phyloP scores from a whole-genome alignment of 441 rosid genomes.

The Breynia disticha region DNA sequence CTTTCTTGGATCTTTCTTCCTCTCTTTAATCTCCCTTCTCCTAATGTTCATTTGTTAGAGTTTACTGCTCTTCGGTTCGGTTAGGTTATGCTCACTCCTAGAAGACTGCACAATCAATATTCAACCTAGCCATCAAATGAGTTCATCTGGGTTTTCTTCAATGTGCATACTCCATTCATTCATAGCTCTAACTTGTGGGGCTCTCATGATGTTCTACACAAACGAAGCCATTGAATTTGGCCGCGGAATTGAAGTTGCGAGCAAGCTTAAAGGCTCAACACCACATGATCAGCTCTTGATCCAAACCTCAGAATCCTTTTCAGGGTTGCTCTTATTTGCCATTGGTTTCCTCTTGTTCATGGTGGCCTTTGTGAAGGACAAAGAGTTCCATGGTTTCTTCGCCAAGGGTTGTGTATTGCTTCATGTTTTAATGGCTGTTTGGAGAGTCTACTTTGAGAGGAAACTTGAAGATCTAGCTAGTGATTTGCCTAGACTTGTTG shows the following conservation, averaged over 20 bases:
- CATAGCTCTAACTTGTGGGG: constrained; percentile 59
- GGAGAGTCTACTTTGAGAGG: constrained; percentile 69
- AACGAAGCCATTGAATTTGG: constrained; percentile 42
- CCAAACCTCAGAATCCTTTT: constrained; percentile 70
- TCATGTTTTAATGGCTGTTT: constrained; percentile 54
- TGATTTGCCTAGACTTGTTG: constrained; percentile 61
- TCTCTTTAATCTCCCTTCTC: neutral
- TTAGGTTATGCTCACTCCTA: no score
- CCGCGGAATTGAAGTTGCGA: constrained; percentile 50
- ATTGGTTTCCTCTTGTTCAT: constrained; percentile 57
- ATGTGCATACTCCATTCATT: constrained; percentile 62
- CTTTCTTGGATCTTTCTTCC: constrained; percentile 7
- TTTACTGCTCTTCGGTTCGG: neutral
- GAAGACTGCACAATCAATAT: neutral
- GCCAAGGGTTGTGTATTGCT: constrained; percentile 63
- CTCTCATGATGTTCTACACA: constrained; percentile 65
- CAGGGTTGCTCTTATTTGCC: constrained; percentile 70
- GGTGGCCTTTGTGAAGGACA: constrained; percentile 69
- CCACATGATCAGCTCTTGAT: constrained; percentile 72
- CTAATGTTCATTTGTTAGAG: no score
- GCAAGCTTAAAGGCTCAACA: constrained; percentile 67
- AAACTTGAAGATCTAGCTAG: constrained; percentile 53
- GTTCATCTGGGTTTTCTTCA: constrained; percentile 45
- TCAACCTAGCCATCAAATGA: constrained; percentile 12
- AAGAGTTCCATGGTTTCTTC: constrained; percentile 63